A percentile compares a stretch with the other conserved stretches of the same genome.
These are phyloP conservation scores for Arachnomyces sp. DNA, from an alignment of 2,329 filamentous ascomycete species.

Conservation along the genomic window DNA sequence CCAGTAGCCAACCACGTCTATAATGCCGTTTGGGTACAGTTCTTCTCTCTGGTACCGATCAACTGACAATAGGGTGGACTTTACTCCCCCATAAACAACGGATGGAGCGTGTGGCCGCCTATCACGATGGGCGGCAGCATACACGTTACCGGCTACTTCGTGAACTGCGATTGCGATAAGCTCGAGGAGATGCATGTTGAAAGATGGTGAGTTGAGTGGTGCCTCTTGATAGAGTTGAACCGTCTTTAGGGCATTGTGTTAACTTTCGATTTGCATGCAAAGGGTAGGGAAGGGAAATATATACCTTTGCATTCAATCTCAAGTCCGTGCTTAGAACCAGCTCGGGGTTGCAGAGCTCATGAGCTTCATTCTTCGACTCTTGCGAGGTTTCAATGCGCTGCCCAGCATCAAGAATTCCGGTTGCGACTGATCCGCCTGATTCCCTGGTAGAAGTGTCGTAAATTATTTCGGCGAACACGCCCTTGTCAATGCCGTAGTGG, in stretches of 20 bases:
- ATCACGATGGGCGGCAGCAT: too few relatives aligned
- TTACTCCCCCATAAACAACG: too few relatives aligned
- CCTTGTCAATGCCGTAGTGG: not conserved
- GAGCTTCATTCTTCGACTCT: not conserved
- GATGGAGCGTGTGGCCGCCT: not conserved
- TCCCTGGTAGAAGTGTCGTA: not conserved
- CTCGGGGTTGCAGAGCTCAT: not conserved
- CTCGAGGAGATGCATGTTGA: too few relatives aligned
- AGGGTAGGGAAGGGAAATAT: too few relatives aligned
- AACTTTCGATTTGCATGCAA: too few relatives aligned
- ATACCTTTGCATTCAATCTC: conserved; percentile 1
- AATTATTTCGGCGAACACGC: conserved; percentile 2
- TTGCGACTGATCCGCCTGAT: conserved; percentile 1
- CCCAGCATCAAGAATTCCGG: not conserved
- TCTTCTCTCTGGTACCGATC: not conserved
- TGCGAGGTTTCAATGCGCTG: not conserved
- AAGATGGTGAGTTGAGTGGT: too few relatives aligned
- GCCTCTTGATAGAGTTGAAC: too few relatives aligned
- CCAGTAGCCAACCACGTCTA: conserved; percentile 4
- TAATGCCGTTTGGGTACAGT: not conserved
- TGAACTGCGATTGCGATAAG: too few relatives aligned
- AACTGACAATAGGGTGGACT: conserved; percentile 1
- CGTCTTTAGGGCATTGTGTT: too few relatives aligned
- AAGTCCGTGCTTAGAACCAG: not conserved
- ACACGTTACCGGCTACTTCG: too few relatives aligned